These are phyloP conservation scores for Priceomyces haplophilus DNA, from an alignment of 805 yeast genomes.

Conservation along the genomic window DNA sequence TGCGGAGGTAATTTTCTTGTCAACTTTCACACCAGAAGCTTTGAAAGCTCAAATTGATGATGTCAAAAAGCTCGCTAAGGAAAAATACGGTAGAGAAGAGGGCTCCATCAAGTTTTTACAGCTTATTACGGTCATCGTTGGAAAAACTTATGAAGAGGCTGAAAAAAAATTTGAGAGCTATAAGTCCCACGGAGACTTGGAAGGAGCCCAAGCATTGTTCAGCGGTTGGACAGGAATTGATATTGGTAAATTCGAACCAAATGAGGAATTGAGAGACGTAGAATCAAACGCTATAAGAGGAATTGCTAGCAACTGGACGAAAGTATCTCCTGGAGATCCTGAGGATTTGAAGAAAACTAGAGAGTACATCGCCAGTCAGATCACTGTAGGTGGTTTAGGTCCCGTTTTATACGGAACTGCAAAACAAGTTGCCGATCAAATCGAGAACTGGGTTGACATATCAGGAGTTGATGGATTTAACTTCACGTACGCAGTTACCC, in stretches of 20 bases:
- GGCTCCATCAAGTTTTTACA: conserved; percentile 36
- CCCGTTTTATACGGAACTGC: conserved; percentile 34
- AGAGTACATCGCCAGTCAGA: conserved; percentile 26
- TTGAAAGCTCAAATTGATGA: conserved; percentile 26
- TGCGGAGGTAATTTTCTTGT: conserved; percentile 43
- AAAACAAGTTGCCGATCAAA: conserved; percentile 36
- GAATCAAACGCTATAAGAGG: conserved; percentile 32
- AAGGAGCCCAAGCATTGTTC: conserved; percentile 41
- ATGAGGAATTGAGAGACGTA: conserved; percentile 28
- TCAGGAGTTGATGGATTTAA: conserved; percentile 45
- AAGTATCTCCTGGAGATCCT: conserved; percentile 22
- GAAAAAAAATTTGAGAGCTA: conserved; percentile 31
- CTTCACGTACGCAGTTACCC: conserved; percentile 34
- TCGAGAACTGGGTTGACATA: conserved; percentile 36
- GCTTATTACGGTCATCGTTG: conserved; percentile 36
- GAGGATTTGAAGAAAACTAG: conserved; percentile 27
- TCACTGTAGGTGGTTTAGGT: conserved; percentile 30
- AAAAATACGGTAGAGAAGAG: conserved; percentile 32
- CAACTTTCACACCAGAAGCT: conserved; percentile 29
- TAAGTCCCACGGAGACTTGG: conserved; percentile 32
- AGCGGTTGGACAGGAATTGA: conserved; percentile 44
- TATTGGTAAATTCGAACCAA: conserved; percentile 29
- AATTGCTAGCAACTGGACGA: conserved; percentile 32
- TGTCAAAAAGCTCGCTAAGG: conserved; percentile 30
- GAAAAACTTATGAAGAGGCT: conserved; percentile 42